These are phyloP conservation scores for Aeschynomene evenia DNA, from an alignment of 306 rosid genomes.

Conservation along the genomic window DNA sequence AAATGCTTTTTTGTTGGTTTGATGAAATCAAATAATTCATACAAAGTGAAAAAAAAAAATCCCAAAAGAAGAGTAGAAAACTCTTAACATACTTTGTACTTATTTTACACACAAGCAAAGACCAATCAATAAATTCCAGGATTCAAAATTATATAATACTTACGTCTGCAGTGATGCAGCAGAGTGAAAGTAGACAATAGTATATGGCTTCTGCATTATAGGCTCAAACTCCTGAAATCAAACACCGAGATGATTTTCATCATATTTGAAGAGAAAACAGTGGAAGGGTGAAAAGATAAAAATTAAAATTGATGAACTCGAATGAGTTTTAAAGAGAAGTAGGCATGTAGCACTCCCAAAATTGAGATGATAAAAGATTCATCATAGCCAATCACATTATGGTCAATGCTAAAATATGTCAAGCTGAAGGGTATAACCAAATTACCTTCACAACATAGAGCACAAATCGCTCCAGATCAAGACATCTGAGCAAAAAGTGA, in stretches of 20 bases:
- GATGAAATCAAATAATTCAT: conserved; percentile 7
- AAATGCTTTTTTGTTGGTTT: not conserved
- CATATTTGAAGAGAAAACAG: conserved; percentile 15
- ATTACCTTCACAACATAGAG: conserved; percentile 81
- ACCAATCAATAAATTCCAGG: conserved; percentile 15
- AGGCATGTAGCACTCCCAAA: conserved; percentile 12
- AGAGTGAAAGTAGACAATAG: conserved; percentile 90
- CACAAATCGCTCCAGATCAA: conserved; percentile 91
- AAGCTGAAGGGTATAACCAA: conserved; percentile 30
- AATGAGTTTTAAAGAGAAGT: conserved; percentile 6
- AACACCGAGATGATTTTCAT: conserved; percentile 14
- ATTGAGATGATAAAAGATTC: conserved; percentile 23
- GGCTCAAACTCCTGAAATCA: conserved; percentile 94
- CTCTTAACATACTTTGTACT: not conserved
- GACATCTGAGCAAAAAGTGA: conserved; percentile 92
- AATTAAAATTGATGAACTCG: not conserved
- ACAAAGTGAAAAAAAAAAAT: conserved; percentile 5
- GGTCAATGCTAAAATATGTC: conserved; percentile 4
- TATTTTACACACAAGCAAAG: conserved; percentile 4
- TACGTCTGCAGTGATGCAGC: conserved; percentile 96
- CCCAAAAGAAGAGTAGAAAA: not conserved
- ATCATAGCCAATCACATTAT: conserved; percentile 12
- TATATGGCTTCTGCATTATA: conserved; percentile 87
- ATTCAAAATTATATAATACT: conserved; percentile 44
- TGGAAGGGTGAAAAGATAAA: not conserved